phyloP scores from a whole-genome alignment of 2,329 filamentous ascomycete species.

The Stemphylium lycopersici region DNA sequence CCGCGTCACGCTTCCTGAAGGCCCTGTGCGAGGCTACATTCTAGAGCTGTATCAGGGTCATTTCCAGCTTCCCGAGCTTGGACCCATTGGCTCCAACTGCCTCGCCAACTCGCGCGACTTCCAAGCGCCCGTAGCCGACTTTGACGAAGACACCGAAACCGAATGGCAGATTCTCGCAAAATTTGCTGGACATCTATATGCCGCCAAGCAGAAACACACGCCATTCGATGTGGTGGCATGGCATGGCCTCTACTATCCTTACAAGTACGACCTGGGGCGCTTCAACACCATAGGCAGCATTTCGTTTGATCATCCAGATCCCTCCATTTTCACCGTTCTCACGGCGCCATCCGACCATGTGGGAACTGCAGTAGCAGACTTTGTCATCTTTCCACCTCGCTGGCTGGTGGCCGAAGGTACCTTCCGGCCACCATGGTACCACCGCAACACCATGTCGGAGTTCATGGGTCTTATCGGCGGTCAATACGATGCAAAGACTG shows the following conservation, averaged over 20 bases:
- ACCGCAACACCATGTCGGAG: constrained; percentile 72
- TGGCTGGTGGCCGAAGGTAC: constrained; percentile 74
- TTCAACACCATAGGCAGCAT: constrained; percentile 64
- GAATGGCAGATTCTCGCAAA: constrained; percentile 67
- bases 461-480: constrained; percentile 71
- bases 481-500: constrained; percentile 65
- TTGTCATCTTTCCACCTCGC: constrained; percentile 74
- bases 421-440: constrained; percentile 75
- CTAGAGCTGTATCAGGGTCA: constrained; percentile 70
- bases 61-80: constrained; percentile 70
- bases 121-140: constrained; percentile 64
- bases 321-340: constrained; percentile 70
- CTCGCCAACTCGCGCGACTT: constrained; percentile 72
- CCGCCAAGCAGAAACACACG: constrained; percentile 66
- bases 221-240: constrained; percentile 76
- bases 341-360: constrained; percentile 64
- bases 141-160: constrained; percentile 61
- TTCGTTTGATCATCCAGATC: constrained; percentile 69
- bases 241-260: constrained; percentile 72
- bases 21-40: constrained; percentile 68
- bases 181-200: constrained; percentile 66
- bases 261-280: constrained; percentile 64
- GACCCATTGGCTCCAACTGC: constrained; percentile 69
- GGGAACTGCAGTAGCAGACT: constrained; percentile 67
- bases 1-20: constrained; percentile 64